Evolutionary conservation across 2,329 filamentous ascomycete species (phyloP), one percentile per base, ranked within the genome.

Genomic region (Dactylella cylindrospora): DNA sequence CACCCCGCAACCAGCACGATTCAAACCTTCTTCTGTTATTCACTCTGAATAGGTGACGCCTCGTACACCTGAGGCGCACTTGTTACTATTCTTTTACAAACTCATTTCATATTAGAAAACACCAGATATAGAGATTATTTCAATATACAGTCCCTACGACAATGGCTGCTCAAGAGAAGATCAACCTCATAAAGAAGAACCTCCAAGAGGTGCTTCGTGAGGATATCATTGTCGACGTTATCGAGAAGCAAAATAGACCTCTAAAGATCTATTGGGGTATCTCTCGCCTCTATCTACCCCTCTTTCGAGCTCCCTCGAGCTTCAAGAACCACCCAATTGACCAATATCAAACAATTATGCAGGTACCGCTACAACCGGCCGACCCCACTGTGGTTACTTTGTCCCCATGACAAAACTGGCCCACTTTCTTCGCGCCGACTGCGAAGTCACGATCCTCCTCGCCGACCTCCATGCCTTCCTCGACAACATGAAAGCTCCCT

Each of bases 331-430:
- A 29, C 22, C 31, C n/a, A 22, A 28, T 41, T 13, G 25, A 28
- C 17, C 25, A 22, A 40, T 28, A 36, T 6, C 45, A 52, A 20
- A 44, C 31, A 32, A 6, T 40, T 5, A 19, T 40, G 59, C 46
- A 81, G 81, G 86, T 33, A 91, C 86, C 31, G 87, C 88, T 13
- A 89, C 88, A 12, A 94, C 89, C 0, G 89, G 89, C n/a, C 80
- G 84, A 61, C 90, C 90, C 50, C 90, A 96, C 73, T 87, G 83
- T 72, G 90, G 88, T 68, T 95, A 95, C 79, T 88, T 95, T 65
- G 86, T 93, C 7, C 85, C 90, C 4, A 85, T 86, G 68, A 82
- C 95, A 71, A 96, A 96, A 75, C 86, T 96, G 65, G 90, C 89
- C 31, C 85, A 96, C 72, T 83, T 95, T 70, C 82, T 96, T 26